These are phyloP conservation scores for Ophiosphaerella korrae DNA, from an alignment of 2,329 filamentous ascomycete species.

Conservation along the genomic window DNA sequence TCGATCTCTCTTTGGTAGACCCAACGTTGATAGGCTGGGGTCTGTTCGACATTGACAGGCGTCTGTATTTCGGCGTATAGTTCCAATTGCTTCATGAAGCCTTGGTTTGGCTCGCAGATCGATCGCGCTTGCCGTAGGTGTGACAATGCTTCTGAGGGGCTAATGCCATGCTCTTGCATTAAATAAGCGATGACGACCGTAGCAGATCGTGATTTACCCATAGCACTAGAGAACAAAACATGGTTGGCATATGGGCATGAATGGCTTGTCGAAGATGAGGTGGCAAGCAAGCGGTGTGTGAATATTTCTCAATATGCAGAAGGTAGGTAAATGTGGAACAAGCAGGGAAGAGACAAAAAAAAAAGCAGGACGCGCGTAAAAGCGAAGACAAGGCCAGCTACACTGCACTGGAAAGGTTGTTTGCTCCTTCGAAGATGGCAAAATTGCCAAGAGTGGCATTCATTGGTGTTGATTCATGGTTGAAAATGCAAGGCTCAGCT, in stretches of 20 bases:
- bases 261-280: constrained; percentile 29
- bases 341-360: constrained; percentile 15
- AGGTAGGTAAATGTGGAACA: constrained; percentile 5
- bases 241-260: constrained; percentile 43
- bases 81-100: constrained; percentile 87
- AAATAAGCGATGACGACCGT: constrained; percentile 84
- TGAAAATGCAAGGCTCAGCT: constrained; percentile 44
- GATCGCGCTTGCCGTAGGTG: constrained; percentile 73
- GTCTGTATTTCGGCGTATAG: constrained; percentile 89
- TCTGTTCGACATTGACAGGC: constrained; percentile 68
- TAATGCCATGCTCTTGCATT: constrained; percentile 62
- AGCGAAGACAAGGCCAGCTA: constrained; percentile 12
- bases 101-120: constrained; percentile 85
- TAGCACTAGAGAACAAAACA: constrained; percentile 67
- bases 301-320: constrained; percentile 22
- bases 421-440: constrained; percentile 37
- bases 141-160: constrained; percentile 68
- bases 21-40: constrained; percentile 82
- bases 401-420: constrained; percentile 9
- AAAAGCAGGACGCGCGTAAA: constrained; percentile 31
- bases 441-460: constrained; percentile 40
- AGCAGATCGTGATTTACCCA: constrained; percentile 93
- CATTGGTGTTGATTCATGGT: constrained; percentile 33
- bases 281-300: constrained; percentile 47
- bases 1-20: constrained; percentile 69